These are phyloP conservation scores for Agarophyton chilense DNA, from an alignment of 23 red algal species.

Conservation along the genomic window DNA sequence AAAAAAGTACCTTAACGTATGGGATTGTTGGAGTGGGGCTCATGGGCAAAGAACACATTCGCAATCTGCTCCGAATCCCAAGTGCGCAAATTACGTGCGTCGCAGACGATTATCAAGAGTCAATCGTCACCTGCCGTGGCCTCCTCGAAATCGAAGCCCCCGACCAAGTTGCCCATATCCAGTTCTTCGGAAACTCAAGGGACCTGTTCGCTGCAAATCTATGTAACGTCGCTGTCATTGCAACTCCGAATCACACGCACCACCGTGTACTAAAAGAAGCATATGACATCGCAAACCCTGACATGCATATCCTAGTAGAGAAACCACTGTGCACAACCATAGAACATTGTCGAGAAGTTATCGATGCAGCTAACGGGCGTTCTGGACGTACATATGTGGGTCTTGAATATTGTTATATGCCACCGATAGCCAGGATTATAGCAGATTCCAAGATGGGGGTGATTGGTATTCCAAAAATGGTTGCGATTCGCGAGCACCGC, in stretches of 20 bases:
- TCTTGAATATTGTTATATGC: conserved; percentile 85
- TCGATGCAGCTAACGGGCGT: conserved; percentile 29
- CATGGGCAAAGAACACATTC: conserved; percentile 74
- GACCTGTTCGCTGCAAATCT: conserved; percentile 49
- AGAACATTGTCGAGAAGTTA: conserved; percentile 60
- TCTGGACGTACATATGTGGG: conserved; percentile 49
- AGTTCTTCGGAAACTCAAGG: conserved; percentile 14
- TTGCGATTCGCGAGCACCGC: conserved; percentile 78
- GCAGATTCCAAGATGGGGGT: conserved; percentile 16
- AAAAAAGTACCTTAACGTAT: conserved; percentile 1
- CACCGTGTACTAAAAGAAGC: conserved; percentile 42
- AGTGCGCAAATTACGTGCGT: conserved; percentile 44
- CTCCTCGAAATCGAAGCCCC: conserved; percentile 10
- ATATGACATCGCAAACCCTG: conserved; percentile 5
- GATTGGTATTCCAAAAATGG: conserved; percentile 57
- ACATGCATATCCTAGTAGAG: conserved; percentile 70
- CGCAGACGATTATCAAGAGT: conserved; percentile 60
- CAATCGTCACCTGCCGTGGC: conserved; percentile 12
- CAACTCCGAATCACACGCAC: conserved; percentile 72
- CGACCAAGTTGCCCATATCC: not conserved
- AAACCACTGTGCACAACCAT: conserved; percentile 77
- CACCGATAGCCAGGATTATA: conserved; percentile 54
- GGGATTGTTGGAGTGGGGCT: conserved; percentile 70
- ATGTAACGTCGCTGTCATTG: conserved; percentile 68
- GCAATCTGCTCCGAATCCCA: conserved; percentile 45